Percentiles rank a stretch among this genome's conserved stretches.
Conservation (phyloP, 352 stramenopile species). For the Globisporangium splendens region DNA sequence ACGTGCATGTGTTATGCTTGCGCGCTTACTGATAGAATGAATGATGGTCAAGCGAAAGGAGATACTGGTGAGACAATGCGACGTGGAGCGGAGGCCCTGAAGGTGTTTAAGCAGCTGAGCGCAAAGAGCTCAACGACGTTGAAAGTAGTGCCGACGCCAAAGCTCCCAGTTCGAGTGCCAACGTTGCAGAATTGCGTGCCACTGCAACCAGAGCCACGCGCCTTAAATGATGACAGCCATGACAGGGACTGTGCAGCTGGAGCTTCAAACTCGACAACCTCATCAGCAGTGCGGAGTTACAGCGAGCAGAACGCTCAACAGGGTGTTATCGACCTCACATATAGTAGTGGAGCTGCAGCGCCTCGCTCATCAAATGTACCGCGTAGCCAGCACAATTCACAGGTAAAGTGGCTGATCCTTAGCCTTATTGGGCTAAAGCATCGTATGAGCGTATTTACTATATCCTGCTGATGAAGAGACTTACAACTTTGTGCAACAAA, state of each 20-base stretch:
- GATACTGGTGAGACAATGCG: slow-evolving; percentile 31
- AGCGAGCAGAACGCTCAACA: background rate
- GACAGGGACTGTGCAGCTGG: background rate
- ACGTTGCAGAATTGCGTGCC: background rate
- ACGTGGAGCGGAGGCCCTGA: slow-evolving; percentile 32
- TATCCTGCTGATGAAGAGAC: no score
- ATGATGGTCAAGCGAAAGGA: background rate
- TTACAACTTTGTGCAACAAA: no score
- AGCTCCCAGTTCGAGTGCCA: slow-evolving; percentile 1
- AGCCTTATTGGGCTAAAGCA: no score
- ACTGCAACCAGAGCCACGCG: background rate
- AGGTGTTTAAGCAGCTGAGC: slow-evolving; percentile 13
- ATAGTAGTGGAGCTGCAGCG: background rate
- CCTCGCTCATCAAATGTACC: background rate
- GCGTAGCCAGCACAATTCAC: background rate
- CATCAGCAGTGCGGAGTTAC: background rate
- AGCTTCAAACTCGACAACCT: background rate
- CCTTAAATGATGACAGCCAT: background rate
- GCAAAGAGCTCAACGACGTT: slow-evolving; percentile 15
- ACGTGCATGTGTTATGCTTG: slow-evolving; percentile 1
- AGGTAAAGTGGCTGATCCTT: background rate
- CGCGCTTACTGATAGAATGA: background rate
- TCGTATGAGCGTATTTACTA: no score
- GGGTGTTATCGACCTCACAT: slow-evolving; percentile 30
- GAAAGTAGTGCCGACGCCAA: slow-evolving; percentile 39